phyloP scores from a whole-genome alignment of 768 basidiomycete species.

The Mycena vitilis region DNA sequence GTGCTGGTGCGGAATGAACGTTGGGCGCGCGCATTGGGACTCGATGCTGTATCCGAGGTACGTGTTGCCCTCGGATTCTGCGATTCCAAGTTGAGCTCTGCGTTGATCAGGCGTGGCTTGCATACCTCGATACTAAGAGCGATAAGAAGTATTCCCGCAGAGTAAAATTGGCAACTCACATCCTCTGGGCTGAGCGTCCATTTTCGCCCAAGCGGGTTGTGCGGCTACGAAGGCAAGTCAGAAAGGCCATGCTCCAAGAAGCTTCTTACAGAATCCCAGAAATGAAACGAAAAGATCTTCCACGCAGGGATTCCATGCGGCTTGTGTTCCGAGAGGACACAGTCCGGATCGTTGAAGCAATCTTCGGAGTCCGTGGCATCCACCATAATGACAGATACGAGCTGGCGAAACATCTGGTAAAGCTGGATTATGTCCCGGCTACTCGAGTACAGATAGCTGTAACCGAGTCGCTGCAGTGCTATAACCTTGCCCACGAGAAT shows the following conservation, averaged over 20 bases:
- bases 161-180: conserved; percentile 14
- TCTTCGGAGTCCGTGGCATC: conserved; percentile 14
- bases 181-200: conserved; percentile 50
- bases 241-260: not conserved
- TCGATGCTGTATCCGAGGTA: no score
- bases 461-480: conserved; percentile 40
- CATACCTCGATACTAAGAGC: conserved; percentile 41
- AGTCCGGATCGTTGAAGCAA: conserved; percentile 35
- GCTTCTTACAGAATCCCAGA: conserved; percentile 28
- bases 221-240: not conserved
- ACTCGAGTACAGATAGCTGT: conserved; percentile 26
- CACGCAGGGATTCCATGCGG: conserved; percentile 51
- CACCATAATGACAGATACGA: conserved; percentile 43
- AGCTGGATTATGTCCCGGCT: conserved; percentile 40
- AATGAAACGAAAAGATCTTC: conserved; percentile 48
- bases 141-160: conserved; percentile 37
- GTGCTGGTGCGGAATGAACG: no score
- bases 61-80: not conserved
- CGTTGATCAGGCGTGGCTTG: conserved; percentile 1
- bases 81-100: not conserved
- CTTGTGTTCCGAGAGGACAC: conserved; percentile 43
- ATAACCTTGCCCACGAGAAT: conserved; percentile 19
- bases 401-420: conserved; percentile 47
- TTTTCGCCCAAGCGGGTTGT: conserved; percentile 41
- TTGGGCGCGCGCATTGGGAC: no score